Percentiles rank a stretch among this genome's conserved stretches.
These are phyloP conservation scores for Chondrostereum purpureum DNA, from an alignment of 1,284 basidiomycete species.

Conservation along the genomic window DNA sequence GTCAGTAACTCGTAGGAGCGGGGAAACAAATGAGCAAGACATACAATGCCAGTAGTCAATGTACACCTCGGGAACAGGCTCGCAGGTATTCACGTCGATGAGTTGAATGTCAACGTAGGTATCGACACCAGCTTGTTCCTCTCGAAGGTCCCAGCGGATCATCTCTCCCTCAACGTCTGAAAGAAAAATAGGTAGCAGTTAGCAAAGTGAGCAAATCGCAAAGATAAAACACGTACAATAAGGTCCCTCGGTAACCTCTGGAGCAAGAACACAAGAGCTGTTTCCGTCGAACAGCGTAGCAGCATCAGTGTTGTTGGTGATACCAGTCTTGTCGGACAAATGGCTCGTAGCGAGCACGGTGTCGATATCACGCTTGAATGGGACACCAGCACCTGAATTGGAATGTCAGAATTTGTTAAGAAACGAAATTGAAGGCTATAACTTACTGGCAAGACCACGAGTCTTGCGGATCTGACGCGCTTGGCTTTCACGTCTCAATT, in stretches of 20 bases:
- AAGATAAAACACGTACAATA: constrained; percentile 10
- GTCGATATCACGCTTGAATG: constrained; percentile 11
- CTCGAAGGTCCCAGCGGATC: constrained; percentile 16
- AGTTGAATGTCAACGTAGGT: constrained; percentile 39
- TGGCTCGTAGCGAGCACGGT: constrained; percentile 12
- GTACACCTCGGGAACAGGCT: constrained; percentile 14
- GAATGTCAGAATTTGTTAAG: not conserved
- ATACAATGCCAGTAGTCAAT: constrained; percentile 17
- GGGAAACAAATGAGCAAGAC: not conserved
- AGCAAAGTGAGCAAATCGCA: not conserved
- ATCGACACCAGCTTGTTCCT: constrained; percentile 21
- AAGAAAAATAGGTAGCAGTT: not conserved
- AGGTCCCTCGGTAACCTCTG: constrained; percentile 16
- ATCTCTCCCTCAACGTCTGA: constrained; percentile 15
- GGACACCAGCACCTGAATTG: not conserved
- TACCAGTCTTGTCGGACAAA: constrained; percentile 13
- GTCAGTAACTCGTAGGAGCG: not conserved
- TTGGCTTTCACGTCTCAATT: constrained; percentile 4
- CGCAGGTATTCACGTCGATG: too few relatives aligned
- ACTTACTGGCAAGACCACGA: constrained; percentile 1
- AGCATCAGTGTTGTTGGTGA: constrained; percentile 12
- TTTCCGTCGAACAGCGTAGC: too few relatives aligned
- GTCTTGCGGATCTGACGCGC: too few relatives aligned
- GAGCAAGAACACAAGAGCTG: constrained; percentile 14
- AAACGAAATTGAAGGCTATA: constrained; percentile 1